A percentile compares a stretch with the other conserved stretches of the same genome.
Evolutionary conservation across 2,329 filamentous ascomycete genomes (phyloP).

Genomic region (Arthrinium phaeospermum): DNA sequence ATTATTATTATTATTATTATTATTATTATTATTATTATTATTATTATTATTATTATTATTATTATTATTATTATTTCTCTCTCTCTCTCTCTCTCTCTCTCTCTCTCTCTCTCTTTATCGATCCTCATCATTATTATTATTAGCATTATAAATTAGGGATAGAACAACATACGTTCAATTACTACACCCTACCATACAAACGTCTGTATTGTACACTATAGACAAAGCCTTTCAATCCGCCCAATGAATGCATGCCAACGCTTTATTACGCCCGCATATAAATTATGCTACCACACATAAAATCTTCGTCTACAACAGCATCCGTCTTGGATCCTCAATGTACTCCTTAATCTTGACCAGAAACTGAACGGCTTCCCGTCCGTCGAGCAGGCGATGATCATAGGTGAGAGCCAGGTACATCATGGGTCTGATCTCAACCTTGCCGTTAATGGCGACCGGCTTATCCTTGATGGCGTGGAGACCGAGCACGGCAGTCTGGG

Average conservation of each 20-base stretch:
- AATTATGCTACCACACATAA: not conserved
- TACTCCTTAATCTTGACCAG: constrained; percentile 97
- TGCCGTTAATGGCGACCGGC: constrained; percentile 87
- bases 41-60: no score
- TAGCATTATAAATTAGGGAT: no score
- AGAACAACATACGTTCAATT: not conserved
- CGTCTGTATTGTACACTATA: constrained; percentile 27
- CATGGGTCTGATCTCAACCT: constrained; percentile 97
- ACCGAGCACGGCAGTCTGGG: constrained; percentile 89
- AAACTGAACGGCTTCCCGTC: constrained; percentile 94
- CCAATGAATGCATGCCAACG: constrained; percentile 11
- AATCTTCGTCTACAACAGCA: constrained; percentile 68
- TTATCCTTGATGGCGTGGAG: constrained; percentile 97
- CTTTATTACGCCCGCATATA: not conserved
- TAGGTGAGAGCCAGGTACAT: constrained; percentile 99
- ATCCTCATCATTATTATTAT: no score
- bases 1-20: no score
- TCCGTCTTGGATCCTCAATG: constrained; percentile 92
- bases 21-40: no score
- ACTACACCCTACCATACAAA: constrained; percentile 20
- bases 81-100: no score
- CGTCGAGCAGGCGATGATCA: constrained; percentile 94
- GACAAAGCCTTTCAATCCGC: constrained; percentile 19
- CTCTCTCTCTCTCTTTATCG: no score
- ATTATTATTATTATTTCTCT: no score